Evolutionary conservation across 2,329 filamentous ascomycete species (phyloP).

Genomic region (Sporothrix mexicana): DNA sequence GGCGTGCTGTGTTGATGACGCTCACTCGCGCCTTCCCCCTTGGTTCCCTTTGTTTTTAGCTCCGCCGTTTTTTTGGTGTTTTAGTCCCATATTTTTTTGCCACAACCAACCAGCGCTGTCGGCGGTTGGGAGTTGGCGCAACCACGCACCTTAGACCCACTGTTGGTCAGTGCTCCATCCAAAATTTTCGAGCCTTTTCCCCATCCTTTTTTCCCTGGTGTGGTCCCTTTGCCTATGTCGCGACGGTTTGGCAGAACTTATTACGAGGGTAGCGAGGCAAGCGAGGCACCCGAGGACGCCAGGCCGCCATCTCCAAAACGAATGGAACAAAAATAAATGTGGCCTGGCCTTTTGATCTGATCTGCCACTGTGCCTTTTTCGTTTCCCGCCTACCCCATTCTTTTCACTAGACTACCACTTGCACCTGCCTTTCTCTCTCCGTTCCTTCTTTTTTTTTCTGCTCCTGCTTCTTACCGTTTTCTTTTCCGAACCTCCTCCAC

Average conservation of each 20-base stretch:
- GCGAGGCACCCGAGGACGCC: conserved; percentile 1
- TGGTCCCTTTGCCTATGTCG: not conserved
- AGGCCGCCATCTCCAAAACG: conserved; percentile 2
- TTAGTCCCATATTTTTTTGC: not conserved
- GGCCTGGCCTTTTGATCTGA: conserved; percentile 7
- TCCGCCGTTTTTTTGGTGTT: not conserved
- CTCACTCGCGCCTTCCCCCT: conserved; percentile 23
- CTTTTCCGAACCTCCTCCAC: not conserved
- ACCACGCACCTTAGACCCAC: conserved; percentile 15
- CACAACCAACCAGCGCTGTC: conserved; percentile 24
- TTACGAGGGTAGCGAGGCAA: too few relatives aligned
- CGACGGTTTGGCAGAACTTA: not conserved
- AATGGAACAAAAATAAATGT: not conserved
- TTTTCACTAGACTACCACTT: conserved; percentile 15
- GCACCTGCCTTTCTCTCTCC: not conserved
- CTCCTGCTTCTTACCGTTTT: not conserved
- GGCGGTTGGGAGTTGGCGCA: not conserved
- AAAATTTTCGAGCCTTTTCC: conserved; percentile 23
- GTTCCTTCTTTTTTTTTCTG: not conserved
- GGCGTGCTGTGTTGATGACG: conserved; percentile 11
- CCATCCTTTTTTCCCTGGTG: conserved; percentile 8
- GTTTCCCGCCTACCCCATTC: conserved; percentile 17
- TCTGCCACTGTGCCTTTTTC: conserved; percentile 1
- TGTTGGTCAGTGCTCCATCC: conserved; percentile 24
- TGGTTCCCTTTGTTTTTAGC: conserved; percentile 11